These are phyloP conservation scores for Austroboletus festivus DNA, from an alignment of 768 basidiomycete species.

Conservation along the genomic window DNA sequence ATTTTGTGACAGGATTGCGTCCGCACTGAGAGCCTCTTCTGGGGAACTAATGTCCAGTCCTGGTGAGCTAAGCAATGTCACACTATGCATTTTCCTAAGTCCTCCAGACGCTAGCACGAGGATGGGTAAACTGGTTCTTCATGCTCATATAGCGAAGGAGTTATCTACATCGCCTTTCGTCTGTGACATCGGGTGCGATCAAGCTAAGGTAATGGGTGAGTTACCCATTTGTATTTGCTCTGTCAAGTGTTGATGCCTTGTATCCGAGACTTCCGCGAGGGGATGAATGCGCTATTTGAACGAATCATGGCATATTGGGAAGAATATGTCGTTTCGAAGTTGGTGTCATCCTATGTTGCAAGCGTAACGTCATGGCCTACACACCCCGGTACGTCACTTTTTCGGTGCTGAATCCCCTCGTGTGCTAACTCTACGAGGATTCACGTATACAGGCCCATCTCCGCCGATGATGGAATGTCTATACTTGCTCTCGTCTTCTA, in stretches of 20 bases:
- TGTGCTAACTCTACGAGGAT: conserved; percentile 19
- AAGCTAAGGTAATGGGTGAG: conserved; percentile 37
- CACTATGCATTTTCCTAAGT: conserved; percentile 1
- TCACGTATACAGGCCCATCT: conserved; percentile 42
- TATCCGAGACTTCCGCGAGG: conserved; percentile 47
- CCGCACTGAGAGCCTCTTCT: conserved; percentile 38
- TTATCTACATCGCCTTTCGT: conserved; percentile 44
- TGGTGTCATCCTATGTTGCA: conserved; percentile 19
- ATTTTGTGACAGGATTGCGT: conserved; percentile 41
- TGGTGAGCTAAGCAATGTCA: conserved; percentile 31
- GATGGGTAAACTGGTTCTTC: conserved; percentile 41
- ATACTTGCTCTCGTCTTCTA: conserved; percentile 47
- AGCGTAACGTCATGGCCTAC: conserved; percentile 4
- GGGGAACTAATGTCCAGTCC: conserved; percentile 28
- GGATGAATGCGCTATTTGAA: conserved; percentile 41
- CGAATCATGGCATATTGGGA: conserved; percentile 55
- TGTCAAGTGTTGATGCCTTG: conserved; percentile 5
- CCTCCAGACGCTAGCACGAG: conserved; percentile 4
- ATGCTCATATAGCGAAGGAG: conserved; percentile 50
- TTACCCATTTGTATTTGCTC: conserved; percentile 1
- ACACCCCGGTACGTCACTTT: conserved; percentile 10
- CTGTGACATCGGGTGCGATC: conserved; percentile 41
- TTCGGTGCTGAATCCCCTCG: conserved; percentile 2
- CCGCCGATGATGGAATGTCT: conserved; percentile 53
- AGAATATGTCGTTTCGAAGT: conserved; percentile 35